Evolutionary conservation across 495 filamentous ascomycete genomes (phyloP).

Genomic region (Beverwykella pulmonaria): DNA sequence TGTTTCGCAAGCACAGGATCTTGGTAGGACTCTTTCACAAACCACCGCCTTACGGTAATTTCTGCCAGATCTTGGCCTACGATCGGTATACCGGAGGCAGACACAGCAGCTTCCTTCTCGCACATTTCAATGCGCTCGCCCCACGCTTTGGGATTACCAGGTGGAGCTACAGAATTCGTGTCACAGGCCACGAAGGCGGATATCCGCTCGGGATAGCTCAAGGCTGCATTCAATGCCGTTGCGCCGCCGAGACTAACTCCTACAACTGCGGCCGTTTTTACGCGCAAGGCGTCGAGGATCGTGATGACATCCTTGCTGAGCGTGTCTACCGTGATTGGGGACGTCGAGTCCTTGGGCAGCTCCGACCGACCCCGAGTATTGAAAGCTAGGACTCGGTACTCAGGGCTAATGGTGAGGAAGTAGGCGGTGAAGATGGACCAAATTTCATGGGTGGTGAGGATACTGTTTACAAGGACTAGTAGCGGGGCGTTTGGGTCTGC

Average conservation of each 20-base stretch:
- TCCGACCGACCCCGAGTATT: conserved; percentile 64
- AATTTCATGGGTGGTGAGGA: conserved; percentile 71
- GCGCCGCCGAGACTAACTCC: conserved; percentile 80
- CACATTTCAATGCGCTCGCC: conserved; percentile 71
- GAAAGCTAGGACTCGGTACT: conserved; percentile 72
- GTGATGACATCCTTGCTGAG: conserved; percentile 65
- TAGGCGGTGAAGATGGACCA: conserved; percentile 71
- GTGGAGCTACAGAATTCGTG: conserved; percentile 68
- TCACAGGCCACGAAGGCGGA: conserved; percentile 72
- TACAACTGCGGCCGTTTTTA: conserved; percentile 52
- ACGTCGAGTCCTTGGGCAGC: conserved; percentile 44
- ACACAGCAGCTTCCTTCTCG: conserved; percentile 56
- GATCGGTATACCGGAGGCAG: conserved; percentile 51
- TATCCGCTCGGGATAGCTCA: conserved; percentile 63
- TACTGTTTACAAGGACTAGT: conserved; percentile 73
- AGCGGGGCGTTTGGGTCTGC: conserved; percentile 65
- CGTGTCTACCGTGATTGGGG: conserved; percentile 63
- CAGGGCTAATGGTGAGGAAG: conserved; percentile 61
- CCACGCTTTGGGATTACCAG: conserved; percentile 75
- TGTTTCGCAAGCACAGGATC: conserved; percentile 50
- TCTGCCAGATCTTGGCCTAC: conserved; percentile 64
- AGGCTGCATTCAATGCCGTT: conserved; percentile 69
- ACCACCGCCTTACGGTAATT: conserved; percentile 74
- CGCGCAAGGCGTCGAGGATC: conserved; percentile 43
- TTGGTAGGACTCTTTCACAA: conserved; percentile 64